Base-by-base conservation (phyloP, 2,329 filamentous ascomycete genomes). In the Cercospora nicotianae region DNA sequence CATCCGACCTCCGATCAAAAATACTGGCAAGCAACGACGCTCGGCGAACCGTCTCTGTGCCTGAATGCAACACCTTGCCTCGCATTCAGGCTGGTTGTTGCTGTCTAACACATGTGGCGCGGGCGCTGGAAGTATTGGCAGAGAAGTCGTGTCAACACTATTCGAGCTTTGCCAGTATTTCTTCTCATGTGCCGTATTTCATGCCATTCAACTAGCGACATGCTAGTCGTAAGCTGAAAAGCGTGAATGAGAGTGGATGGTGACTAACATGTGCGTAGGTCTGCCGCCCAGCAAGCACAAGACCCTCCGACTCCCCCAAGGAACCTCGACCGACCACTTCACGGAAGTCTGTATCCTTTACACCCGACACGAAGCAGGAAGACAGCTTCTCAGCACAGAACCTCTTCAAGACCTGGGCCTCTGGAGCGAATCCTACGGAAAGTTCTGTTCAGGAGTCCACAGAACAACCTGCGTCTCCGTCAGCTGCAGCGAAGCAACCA, bases 341-440 rank as follows among this genome's bases (percentile, higher is more conserved):
- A 8, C 72, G 75, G 23, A 90, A 90, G 76, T 87, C 86, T 3
- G 89, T 91, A 8, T 85, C 87, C 1, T 91, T 91, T 75, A 86
- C 88, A 1, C 82, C 86, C 7, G 88, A 89, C 61, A 88, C 87
- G 3, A 90, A 90, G 75, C 79, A 77, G 6, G 78, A 83, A 57
- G 87, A 90, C 76, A 86, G 85, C 20, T 82, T 84, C 68, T 86
- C 82, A 65, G 82, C 82, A 60, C 82, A 84, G 67, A 80, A 83
- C 59, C 77, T 85, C 42, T 86, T 85, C 78, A 83, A 83, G 69
- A 79, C 82, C 66, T 87, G 84, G 84, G 79, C 70, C 4, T 72
- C 75, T 39, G 69, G 63, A 12, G 59, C 69, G 60, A 42, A 64
- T 7, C 51, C 58, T 5, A 18, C 45, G 31, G 51, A 65, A 60